Evolutionary conservation across 2,329 filamentous ascomycete genomes (phyloP), one percentile per base, ranked within the genome.

Genomic region (Curvularia verruculosa): DNA sequence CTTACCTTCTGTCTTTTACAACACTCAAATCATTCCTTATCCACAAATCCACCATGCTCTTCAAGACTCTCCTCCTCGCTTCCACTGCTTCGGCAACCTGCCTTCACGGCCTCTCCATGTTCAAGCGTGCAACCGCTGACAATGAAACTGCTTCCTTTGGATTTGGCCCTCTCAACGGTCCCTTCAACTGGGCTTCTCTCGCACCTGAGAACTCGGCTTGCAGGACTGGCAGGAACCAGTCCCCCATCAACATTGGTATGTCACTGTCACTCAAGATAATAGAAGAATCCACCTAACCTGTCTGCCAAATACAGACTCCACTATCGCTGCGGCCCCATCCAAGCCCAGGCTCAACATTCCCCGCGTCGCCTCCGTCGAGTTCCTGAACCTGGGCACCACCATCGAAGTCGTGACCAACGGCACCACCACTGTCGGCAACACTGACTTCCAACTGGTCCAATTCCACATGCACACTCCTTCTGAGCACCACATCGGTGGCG

Each of bases 401-500:
- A 79, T 87, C 50, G 82, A 86, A 75, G 80, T 85, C 54, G 75
- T 85, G 28, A 81, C 82, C 54, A 81, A 81, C 48, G 83, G 83
- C 28, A 81, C 77, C 10, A 78, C 84, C 3, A 74, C 63, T 0
- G 67, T 82, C 23, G 73, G 65, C 1, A 77, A 75, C 28, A 70
- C 70, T 15, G 66, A 75, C 15, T 85, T 81, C 69, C 66, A 62
- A 0, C 75, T 86, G 13, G 74, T 73, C 45, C 84, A 87, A 63
- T 86, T 86, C 75, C 85, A 87, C 71, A 84, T 87, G 74, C 85
- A 87, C 67, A 83, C 83, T 0, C 84, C 85, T 0, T 83, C 82
- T 41, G 85, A 87, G 76, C 85, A 87, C 64, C 78, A 81, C 45
- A 75, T 86, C 54, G 70, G 75, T 52, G 75, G 77, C n/a, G 79